A percentile compares a stretch with the other conserved stretches of the same genome.
phyloP scores from a whole-genome alignment of 768 basidiomycete genomes.

The Boletus sp. region DNA sequence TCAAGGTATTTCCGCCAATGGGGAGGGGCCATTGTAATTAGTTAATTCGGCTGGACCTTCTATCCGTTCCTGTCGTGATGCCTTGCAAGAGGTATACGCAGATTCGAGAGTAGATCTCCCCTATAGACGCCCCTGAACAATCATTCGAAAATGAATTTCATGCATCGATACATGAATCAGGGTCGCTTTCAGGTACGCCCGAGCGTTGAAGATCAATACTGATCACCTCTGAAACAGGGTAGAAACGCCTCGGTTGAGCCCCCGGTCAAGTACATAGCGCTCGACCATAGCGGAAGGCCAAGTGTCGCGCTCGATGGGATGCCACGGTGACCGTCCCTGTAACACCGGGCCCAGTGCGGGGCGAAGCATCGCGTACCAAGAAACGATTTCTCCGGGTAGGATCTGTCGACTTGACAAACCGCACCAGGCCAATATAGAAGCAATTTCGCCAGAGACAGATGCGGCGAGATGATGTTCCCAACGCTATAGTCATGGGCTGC shows the following conservation, averaged over 20 bases:
- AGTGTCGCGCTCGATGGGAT: not conserved
- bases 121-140: constrained; percentile 17
- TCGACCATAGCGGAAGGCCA: not conserved
- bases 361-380: constrained; percentile 13
- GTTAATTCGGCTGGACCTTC: constrained; percentile 13
- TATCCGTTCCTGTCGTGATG: constrained; percentile 25
- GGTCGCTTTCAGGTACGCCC: constrained; percentile 23
- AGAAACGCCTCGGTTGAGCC: not conserved
- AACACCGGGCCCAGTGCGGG: constrained; percentile 16
- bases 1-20: constrained; percentile 23
- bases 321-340: constrained; percentile 8
- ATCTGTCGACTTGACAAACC: constrained; percentile 1
- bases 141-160: constrained; percentile 23
- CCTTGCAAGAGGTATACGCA: not conserved
- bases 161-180: constrained; percentile 21
- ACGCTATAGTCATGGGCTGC: not conserved
- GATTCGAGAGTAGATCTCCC: constrained; percentile 23
- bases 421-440: constrained; percentile 15
- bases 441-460: constrained; percentile 7
- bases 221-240: constrained; percentile 1
- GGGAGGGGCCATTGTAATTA: constrained; percentile 1
- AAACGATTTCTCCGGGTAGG: constrained; percentile 7
- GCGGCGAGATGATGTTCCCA: constrained; percentile 9
- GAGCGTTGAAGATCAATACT: constrained; percentile 11
- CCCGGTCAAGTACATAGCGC: not conserved